These are phyloP conservation scores for Microbotryum intermedium DNA, from an alignment of 1,284 basidiomycete genomes.

Conservation along the genomic window DNA sequence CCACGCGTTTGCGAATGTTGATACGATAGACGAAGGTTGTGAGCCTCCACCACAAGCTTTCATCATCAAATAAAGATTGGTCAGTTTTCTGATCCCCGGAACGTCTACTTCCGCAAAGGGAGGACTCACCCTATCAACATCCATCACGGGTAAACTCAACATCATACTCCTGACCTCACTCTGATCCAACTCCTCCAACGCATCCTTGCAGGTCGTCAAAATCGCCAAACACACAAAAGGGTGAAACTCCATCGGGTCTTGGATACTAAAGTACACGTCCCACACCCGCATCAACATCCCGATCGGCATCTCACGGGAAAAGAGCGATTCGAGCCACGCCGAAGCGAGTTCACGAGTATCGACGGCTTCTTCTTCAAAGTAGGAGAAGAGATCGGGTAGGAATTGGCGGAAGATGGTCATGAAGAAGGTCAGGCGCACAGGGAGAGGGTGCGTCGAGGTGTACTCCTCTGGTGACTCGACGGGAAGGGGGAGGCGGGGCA, in stretches of 20 bases:
- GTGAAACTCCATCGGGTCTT: constrained; percentile 37
- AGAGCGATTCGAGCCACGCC: constrained; percentile 37
- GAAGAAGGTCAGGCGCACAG: constrained; percentile 36
- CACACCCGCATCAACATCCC: constrained; percentile 35
- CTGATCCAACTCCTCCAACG: constrained; percentile 39
- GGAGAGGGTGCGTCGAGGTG: constrained; percentile 27
- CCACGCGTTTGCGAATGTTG: constrained; percentile 7
- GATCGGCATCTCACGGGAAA: constrained; percentile 37
- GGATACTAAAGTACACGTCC: constrained; percentile 38
- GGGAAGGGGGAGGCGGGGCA: neutral
- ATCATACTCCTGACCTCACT: constrained; percentile 38
- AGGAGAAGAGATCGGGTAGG: constrained; percentile 37
- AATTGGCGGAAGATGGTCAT: constrained; percentile 37
- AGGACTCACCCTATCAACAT: constrained; percentile 34
- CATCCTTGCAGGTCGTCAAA: constrained; percentile 38
- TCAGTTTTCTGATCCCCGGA: neutral
- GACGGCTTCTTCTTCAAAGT: constrained; percentile 40
- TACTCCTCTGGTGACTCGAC: neutral
- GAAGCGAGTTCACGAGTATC: constrained; percentile 36
- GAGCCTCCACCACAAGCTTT: constrained; percentile 12
- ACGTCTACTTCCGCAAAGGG: neutral
- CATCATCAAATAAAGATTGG: neutral
- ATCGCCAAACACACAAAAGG: constrained; percentile 40
- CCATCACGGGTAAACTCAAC: constrained; percentile 35
- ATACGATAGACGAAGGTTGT: constrained; percentile 1